phyloP scores from a whole-genome alignment of 345 rosid species.

The Dipteronia dyeriana region DNA sequence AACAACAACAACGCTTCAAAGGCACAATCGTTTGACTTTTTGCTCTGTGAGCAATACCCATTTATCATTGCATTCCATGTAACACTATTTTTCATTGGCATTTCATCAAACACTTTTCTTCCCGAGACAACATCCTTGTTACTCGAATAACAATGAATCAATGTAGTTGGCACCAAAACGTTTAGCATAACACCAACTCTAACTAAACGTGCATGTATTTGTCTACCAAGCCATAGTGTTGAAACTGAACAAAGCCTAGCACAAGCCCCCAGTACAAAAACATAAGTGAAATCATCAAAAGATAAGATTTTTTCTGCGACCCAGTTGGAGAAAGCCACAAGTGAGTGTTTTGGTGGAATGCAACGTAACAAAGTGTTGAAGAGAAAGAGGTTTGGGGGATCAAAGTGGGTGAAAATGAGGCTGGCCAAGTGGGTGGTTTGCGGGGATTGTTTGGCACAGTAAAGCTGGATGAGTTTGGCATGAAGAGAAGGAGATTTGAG shows the following conservation, averaged over 20 bases:
- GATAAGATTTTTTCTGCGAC: constrained; percentile 31
- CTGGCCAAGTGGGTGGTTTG: constrained; percentile 40
- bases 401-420: constrained; percentile 34
- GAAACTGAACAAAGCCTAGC: constrained; percentile 43
- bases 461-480: constrained; percentile 48
- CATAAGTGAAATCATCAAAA: constrained; percentile 49
- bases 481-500: constrained; percentile 38
- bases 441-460: constrained; percentile 37
- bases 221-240: constrained; percentile 44
- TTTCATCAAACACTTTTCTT: constrained; percentile 63
- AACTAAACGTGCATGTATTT: constrained; percentile 39
- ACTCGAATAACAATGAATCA: constrained; percentile 54
- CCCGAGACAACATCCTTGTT: constrained; percentile 44
- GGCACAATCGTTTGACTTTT: constrained; percentile 38
- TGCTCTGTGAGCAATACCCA: constrained; percentile 54
- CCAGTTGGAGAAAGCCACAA: constrained; percentile 48
- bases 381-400: constrained; percentile 47
- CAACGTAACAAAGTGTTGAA: constrained; percentile 68
- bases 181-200: constrained; percentile 44
- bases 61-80: constrained; percentile 69
- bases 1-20: constrained; percentile 42
- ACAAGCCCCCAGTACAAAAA: constrained; percentile 62
- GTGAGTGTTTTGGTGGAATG: constrained; percentile 44
- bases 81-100: constrained; percentile 46
- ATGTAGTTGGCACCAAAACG: constrained; percentile 47